Evolutionary conservation across 495 filamentous ascomycete species (phyloP).

Genomic region (Diplogelasinospora grovesii): DNA sequence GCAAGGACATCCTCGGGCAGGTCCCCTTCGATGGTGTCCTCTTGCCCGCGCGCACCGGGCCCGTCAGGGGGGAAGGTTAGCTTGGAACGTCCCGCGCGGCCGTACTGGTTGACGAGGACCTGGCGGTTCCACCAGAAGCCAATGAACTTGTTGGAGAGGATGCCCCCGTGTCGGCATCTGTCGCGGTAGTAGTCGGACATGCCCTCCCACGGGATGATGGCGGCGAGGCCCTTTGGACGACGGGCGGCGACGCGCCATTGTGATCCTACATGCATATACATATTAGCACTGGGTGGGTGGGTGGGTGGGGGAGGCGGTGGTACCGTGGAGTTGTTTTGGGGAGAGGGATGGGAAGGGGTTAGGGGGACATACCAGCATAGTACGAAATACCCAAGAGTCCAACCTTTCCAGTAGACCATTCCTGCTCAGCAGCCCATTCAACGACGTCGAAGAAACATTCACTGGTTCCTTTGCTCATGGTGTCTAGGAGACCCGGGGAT

Average conservation of each 20-base stretch:
- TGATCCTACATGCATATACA: slow-evolving; percentile 7
- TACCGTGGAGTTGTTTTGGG: too few species aligned
- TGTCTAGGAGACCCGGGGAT: slow-evolving; percentile 51
- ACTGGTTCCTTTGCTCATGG: slow-evolving; percentile 52
- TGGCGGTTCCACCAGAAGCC: slow-evolving; percentile 61
- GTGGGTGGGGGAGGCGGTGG: too few species aligned
- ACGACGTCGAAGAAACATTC: slow-evolving; percentile 57
- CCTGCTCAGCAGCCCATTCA: slow-evolving; percentile 56
- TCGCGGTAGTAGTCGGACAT: slow-evolving; percentile 63
- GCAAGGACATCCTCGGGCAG: slow-evolving; percentile 46
- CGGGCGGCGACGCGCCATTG: slow-evolving; percentile 61
- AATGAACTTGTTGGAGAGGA: slow-evolving; percentile 57
- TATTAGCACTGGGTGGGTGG: slow-evolving; percentile 12
- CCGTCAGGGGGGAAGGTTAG: slow-evolving; percentile 27
- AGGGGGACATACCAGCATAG: slow-evolving; percentile 45
- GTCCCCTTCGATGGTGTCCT: slow-evolving; percentile 55
- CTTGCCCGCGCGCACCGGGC: slow-evolving; percentile 33
- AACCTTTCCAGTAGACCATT: slow-evolving; percentile 56
- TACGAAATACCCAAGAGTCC: slow-evolving; percentile 57
- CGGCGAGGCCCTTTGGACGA: slow-evolving; percentile 50
- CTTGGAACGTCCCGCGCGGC: slow-evolving; percentile 25
- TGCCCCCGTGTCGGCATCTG: slow-evolving; percentile 58
- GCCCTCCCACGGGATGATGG: slow-evolving; percentile 63
- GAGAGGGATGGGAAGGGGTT: too few species aligned
- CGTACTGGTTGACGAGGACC: slow-evolving; percentile 59